Evolutionary conservation across 352 stramenopile species (phyloP), one percentile per base, ranked within the genome.

Genomic region (Bremia lactucae): DNA sequence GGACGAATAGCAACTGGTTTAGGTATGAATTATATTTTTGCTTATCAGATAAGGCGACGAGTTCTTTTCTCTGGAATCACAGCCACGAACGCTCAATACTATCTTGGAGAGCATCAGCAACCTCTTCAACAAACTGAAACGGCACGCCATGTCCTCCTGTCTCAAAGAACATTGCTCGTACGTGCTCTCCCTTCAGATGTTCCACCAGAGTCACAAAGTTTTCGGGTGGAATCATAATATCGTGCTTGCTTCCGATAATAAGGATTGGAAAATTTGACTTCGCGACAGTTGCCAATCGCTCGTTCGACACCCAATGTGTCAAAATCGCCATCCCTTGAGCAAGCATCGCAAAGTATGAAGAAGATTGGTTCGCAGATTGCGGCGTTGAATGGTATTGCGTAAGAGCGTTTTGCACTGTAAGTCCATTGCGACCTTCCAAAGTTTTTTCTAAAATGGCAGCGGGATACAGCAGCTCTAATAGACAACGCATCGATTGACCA

Each of bases 221-320:
- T 9, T 59, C 45, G 0, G 51, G 55, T 1, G 62, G 62, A 19
- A 77, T 79, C 13, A 79, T 26, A 14, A 68, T 58, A 38, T 82
- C 66, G 11, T 76, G 48, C 23, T 58, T 63, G 23, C 52, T 58
- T 19, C 63, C 66, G 25, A 82, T 45, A 28, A 82, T 63, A 15
- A 78, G 48, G 7, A 82, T 58, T 10, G 69, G 69, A 31, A 72
- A 82, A 1, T 59, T 65, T 6, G 47, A 31, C 16, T 65, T 58
- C 29, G 54, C 54, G 2, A 82, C 59, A 6, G 31, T 40, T 10
- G 46, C 49, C 5, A 81, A 49, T 1, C 68, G 54, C 46, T 72
- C 65, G 36, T 77, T 63, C 31, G 61, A 73, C 18, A 81, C 58
- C 41, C 53, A 74, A 46, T 82, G 69, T 20, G 66, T 68, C 31